Base-by-base conservation (phyloP, 1,284 basidiomycete species). In the Malassezia restricta region DNA sequence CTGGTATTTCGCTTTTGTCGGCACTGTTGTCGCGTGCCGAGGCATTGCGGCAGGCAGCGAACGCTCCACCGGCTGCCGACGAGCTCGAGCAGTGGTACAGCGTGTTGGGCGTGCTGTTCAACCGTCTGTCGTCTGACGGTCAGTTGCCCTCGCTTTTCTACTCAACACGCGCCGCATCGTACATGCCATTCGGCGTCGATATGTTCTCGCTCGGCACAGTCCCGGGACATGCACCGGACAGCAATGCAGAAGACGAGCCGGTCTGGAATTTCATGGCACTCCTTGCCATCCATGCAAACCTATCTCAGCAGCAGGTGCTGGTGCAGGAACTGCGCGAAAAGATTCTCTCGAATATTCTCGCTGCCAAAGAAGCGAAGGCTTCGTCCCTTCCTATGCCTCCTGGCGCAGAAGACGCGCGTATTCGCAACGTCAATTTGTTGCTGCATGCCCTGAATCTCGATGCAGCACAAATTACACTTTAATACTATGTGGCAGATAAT, bases 251-350 rank as follows among this genome's bases (percentile, higher is more conserved):
- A 53, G 92, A 96, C 75, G 87, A 86, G 76, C 87, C 83, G 15
- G 85, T 87, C 15, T 94, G 87, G 88, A 84, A 87, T 73, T 86
- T 92, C 77, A 80, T 91, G 47, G 87, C 87, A 8, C 82, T 86
- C 3, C 77, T 98, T 44, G 90, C 91, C 3, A 79, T 94, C 44
- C 87, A 88, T 60, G 84, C 87, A 9, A 78, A 82, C 47, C 84
- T 89, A 64, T 84, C 87, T 68, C 88, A 96, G 70, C 80, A 81
- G 71, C 84, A 87, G 59, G 77, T 83, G 46, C 79, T 98, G 38
- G 90, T 99, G 17, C 82, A 83, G 37, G 80, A 83, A 41, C 77
- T 96, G 41, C 82, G 90, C 54, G 92, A 95, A 64, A 92, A 95
- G 75, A 85, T 95, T 15, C 78, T 92, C 37, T 86, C 89, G 63